A percentile compares a stretch with the other conserved stretches of the same genome.
phyloP scores from a whole-genome alignment of 2,329 filamentous ascomycete genomes.

The Acrodontium crateriforme region DNA sequence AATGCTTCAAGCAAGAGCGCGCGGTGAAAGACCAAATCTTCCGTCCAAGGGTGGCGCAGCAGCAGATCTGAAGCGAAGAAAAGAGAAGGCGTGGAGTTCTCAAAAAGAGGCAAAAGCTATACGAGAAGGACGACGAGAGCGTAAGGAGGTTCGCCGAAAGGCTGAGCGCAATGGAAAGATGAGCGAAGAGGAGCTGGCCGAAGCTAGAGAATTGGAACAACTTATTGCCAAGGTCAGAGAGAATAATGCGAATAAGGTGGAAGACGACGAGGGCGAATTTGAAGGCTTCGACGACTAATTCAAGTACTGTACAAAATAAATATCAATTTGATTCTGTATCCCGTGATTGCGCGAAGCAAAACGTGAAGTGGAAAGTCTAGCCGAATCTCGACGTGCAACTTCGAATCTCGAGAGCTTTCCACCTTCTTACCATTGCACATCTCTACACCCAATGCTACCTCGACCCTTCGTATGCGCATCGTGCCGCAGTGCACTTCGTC shows the following conservation, averaged over 20 bases:
- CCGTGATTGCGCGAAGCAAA: too few relatives aligned
- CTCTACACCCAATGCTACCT: too few relatives aligned
- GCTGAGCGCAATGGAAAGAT: constrained; percentile 19
- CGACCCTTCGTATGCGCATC: too few relatives aligned
- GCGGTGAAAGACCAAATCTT: constrained; percentile 13
- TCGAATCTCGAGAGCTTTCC: too few relatives aligned
- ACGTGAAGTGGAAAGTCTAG: too few relatives aligned
- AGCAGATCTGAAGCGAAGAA: constrained; percentile 15
- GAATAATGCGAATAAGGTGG: constrained; percentile 9
- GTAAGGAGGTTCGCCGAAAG: constrained; percentile 20
- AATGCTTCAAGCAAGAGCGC: constrained; percentile 17
- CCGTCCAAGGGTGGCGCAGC: constrained; percentile 18
- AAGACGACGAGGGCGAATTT: constrained; percentile 10
- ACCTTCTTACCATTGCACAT: too few relatives aligned
- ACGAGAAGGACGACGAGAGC: constrained; percentile 20
- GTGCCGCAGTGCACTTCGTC: too few relatives aligned
- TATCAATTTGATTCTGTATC: too few relatives aligned
- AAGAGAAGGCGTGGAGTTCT: constrained; percentile 24
- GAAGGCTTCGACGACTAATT: constrained; percentile 15
- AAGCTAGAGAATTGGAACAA: constrained; percentile 19
- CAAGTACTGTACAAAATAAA: too few relatives aligned
- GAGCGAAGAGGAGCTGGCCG: constrained; percentile 16
- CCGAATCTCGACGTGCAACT: too few relatives aligned
- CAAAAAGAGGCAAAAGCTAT: constrained; percentile 24
- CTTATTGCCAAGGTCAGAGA: constrained; percentile 21